Evolutionary conservation across 805 yeast genomes (phyloP).

Genomic region (Metschnikowia matae): DNA sequence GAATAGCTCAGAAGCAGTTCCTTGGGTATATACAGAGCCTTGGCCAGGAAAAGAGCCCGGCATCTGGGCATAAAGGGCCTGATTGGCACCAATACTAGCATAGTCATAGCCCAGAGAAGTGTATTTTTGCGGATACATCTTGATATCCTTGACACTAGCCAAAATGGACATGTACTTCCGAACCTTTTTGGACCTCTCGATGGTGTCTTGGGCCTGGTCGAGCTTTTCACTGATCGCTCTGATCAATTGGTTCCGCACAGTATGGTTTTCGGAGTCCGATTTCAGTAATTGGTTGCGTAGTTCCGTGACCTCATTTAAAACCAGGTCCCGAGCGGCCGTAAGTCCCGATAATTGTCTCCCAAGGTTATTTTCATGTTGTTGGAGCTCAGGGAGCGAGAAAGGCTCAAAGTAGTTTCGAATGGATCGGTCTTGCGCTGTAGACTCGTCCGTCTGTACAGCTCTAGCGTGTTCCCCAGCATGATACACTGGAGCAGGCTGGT

Average conservation of each 20-base stretch:
- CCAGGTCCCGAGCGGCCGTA: constrained; percentile 4
- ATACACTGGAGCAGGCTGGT: constrained; percentile 29
- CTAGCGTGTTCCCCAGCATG: constrained; percentile 18
- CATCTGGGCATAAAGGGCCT: not conserved
- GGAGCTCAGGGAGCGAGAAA: constrained; percentile 9
- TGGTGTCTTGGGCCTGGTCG: constrained; percentile 6
- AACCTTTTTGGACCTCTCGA: constrained; percentile 7
- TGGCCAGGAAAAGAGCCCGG: not conserved
- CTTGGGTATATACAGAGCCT: not conserved
- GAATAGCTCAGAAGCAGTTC: not conserved
- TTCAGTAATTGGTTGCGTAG: constrained; percentile 6
- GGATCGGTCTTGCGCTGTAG: constrained; percentile 4
- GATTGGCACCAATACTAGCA: not conserved
- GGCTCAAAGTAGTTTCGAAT: constrained; percentile 9
- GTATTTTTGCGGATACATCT: constrained; percentile 2
- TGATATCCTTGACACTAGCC: constrained; percentile 8
- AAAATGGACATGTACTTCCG: constrained; percentile 9
- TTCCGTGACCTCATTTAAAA: constrained; percentile 1
- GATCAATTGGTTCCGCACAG: constrained; percentile 1
- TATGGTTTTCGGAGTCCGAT: constrained; percentile 2
- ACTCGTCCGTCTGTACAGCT: not conserved
- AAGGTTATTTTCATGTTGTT: constrained; percentile 9
- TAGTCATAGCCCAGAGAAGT: not conserved
- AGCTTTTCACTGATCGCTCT: constrained; percentile 5
- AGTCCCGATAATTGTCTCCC: constrained; percentile 8